These are phyloP conservation scores for Neurospora pannonica DNA, from an alignment of 495 filamentous ascomycete species.

Conservation along the genomic window DNA sequence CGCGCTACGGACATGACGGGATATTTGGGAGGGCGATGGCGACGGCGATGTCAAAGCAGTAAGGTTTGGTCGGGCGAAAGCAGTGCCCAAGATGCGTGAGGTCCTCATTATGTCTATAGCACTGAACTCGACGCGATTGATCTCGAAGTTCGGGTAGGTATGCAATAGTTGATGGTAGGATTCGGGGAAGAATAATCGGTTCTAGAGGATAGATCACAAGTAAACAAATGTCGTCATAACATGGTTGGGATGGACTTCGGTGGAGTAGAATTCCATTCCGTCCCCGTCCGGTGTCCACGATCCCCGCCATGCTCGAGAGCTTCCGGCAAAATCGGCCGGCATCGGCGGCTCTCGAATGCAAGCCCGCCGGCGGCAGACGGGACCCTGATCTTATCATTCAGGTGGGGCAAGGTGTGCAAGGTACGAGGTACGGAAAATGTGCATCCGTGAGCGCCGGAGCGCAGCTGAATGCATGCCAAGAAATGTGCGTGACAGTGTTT, in stretches of 20 bases:
- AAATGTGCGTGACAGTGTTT: background rate
- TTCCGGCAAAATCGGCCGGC: background rate
- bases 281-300: background rate
- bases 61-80: background rate
- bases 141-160: background rate
- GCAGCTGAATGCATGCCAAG: background rate
- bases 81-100: background rate
- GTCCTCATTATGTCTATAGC: background rate
- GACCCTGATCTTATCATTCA: background rate
- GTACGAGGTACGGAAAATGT: background rate
- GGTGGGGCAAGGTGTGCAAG: background rate
- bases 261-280: background rate
- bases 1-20: background rate
- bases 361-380: background rate
- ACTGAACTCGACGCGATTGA: background rate
- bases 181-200: too few relatives aligned
- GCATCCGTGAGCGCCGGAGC: background rate
- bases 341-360: background rate
- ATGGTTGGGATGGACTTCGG: background rate
- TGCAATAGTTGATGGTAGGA: background rate
- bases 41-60: background rate
- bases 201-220: background rate
- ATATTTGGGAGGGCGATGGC: background rate
- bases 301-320: background rate
- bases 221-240: background rate